Evolutionary conservation across 345 rosid genomes (phyloP).

Genomic region (Populus nigra): DNA sequence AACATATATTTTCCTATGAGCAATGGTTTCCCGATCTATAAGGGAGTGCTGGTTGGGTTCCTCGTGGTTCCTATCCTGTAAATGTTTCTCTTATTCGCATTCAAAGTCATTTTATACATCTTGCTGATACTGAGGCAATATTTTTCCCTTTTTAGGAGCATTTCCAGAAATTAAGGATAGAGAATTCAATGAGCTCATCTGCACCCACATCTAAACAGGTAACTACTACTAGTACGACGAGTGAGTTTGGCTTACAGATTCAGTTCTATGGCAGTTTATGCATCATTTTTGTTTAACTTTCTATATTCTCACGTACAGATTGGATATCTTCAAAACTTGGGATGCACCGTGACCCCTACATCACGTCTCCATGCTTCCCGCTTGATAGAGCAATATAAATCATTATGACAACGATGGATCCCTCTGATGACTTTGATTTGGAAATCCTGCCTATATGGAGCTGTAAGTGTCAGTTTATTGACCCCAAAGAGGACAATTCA

Average conservation of each 20-base stretch:
- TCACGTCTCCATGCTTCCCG: conserved; percentile 92
- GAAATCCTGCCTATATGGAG: too few relatives aligned
- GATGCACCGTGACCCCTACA: conserved; percentile 73
- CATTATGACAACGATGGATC: conserved; percentile 39
- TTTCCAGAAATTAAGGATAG: conserved; percentile 74
- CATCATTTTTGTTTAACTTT: not conserved
- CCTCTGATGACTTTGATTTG: too few relatives aligned
- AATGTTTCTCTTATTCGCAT: not conserved
- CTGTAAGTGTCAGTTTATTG: too few relatives aligned
- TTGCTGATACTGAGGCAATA: not conserved
- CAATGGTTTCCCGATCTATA: too few relatives aligned
- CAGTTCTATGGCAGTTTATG: not conserved
- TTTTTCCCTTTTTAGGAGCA: conserved; percentile 56
- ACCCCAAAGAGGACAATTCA: too few relatives aligned
- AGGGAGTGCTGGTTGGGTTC: too few relatives aligned
- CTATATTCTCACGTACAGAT: conserved; percentile 36
- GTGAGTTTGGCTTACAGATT: not conserved
- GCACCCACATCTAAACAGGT: conserved; percentile 90
- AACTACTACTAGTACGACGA: not conserved
- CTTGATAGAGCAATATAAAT: conserved; percentile 86
- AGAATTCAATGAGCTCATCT: conserved; percentile 81
- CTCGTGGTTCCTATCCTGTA: not conserved
- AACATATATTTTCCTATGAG: too few relatives aligned
- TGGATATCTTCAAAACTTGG: conserved; percentile 68
- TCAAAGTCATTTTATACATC: not conserved